A percentile compares a stretch with the other conserved stretches of the same genome.
phyloP scores from a whole-genome alignment of 306 rosid genomes.

The Vicia villosa region DNA sequence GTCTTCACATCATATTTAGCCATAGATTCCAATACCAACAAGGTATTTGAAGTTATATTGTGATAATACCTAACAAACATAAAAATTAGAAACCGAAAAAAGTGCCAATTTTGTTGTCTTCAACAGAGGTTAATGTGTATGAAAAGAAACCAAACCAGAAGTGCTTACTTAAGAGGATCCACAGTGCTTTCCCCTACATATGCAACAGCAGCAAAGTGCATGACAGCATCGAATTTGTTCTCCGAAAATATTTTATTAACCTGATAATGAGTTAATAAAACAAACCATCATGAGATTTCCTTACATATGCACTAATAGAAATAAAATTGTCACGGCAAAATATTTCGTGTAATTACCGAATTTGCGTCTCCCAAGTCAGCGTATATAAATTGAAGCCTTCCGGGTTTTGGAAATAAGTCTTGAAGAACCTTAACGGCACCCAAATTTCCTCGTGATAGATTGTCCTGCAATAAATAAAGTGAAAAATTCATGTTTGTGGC shows the following conservation, averaged over 20 bases:
- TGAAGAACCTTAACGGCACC: constrained; percentile 89
- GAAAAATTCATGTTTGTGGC: constrained; percentile 26
- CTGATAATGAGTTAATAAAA: constrained; percentile 63
- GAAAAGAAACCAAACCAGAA: constrained; percentile 25
- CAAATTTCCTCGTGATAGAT: constrained; percentile 88
- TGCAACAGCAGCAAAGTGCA: constrained; percentile 99
- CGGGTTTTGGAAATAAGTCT: constrained; percentile 74
- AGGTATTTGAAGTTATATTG: constrained; percentile 90
- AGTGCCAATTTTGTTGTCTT: constrained; percentile 16
- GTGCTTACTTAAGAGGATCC: constrained; percentile 86
- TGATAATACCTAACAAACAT: constrained; percentile 79
- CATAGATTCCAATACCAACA: constrained; percentile 82
- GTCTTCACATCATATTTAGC: constrained; percentile 82
- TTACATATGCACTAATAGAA: neutral
- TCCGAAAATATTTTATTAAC: constrained; percentile 82
- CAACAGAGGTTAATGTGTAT: constrained; percentile 27
- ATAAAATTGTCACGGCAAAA: constrained; percentile 6
- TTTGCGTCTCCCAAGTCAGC: constrained; percentile 87
- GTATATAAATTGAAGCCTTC: constrained; percentile 91
- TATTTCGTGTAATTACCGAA: constrained; percentile 57
- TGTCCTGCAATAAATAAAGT: constrained; percentile 64
- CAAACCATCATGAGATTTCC: constrained; percentile 19
- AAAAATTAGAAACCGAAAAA: constrained; percentile 21
- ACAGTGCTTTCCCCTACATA: constrained; percentile 98
- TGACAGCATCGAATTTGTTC: constrained; percentile 94